Evolutionary conservation across 1,284 basidiomycete genomes (phyloP).

Genomic region (Exobasidium cylindrosporum): DNA sequence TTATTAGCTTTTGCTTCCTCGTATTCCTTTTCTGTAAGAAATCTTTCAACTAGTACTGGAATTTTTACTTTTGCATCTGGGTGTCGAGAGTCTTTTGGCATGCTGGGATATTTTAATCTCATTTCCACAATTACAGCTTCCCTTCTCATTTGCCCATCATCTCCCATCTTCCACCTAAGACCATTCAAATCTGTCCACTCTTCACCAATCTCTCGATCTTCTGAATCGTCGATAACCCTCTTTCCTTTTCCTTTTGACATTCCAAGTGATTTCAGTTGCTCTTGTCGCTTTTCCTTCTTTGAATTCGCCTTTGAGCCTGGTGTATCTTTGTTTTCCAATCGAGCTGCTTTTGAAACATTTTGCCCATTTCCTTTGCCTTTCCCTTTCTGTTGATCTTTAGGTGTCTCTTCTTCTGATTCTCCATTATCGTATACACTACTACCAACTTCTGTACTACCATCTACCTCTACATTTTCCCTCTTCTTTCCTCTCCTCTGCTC

Average conservation of each 20-base stretch:
- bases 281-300: neutral
- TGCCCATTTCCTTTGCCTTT: too few species aligned
- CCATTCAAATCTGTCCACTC: conserved; percentile 48
- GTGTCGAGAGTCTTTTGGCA: conserved; percentile 41
- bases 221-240: conserved; percentile 33
- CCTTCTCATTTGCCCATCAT: conserved; percentile 25
- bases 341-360: neutral
- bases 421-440: neutral
- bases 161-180: conserved; percentile 41
- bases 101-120: conserved; percentile 43
- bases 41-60: conserved; percentile 35
- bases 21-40: conserved; percentile 42
- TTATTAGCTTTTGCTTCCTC: conserved; percentile 42
- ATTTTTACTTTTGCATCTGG: conserved; percentile 40
- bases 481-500: neutral
- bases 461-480: neutral
- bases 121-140: conserved; percentile 42
- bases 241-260: conserved; percentile 19
- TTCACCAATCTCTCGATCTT: conserved; percentile 43
- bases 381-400: neutral
- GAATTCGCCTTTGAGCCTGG: neutral
- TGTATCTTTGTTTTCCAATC: neutral
- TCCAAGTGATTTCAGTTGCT: neutral
- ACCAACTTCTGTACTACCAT: neutral
- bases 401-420: neutral